These are phyloP conservation scores for Acidiella bohemica DNA, from an alignment of 495 filamentous ascomycete species.

Conservation along the genomic window DNA sequence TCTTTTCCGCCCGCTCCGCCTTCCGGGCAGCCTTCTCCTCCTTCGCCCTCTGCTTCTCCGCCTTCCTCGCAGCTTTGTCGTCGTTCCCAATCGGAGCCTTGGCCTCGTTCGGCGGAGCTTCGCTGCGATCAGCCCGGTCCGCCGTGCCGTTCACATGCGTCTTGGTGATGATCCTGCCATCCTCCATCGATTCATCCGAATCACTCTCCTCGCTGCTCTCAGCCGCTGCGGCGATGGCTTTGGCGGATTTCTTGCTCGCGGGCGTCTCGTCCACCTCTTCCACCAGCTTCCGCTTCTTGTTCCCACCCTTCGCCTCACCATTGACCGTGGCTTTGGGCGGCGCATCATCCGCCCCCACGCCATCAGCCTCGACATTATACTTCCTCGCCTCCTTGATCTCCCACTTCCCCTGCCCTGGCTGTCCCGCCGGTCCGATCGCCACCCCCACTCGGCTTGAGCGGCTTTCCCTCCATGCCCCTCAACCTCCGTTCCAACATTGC, in stretches of 20 bases:
- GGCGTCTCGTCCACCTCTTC: slow-evolving; percentile 37
- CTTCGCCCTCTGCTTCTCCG: slow-evolving; percentile 28
- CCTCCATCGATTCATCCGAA: slow-evolving; percentile 19
- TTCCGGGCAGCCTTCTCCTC: slow-evolving; percentile 35
- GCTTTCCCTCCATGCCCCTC: slow-evolving; percentile 77
- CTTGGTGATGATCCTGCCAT: slow-evolving; percentile 31
- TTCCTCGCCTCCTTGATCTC: slow-evolving; percentile 87
- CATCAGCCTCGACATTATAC: slow-evolving; percentile 92
- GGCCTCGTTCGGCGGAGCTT: slow-evolving; percentile 34
- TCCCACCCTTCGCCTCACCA: slow-evolving; percentile 22
- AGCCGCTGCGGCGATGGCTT: slow-evolving; percentile 16
- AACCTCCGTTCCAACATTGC: slow-evolving; percentile 76
- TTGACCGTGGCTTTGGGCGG: slow-evolving; percentile 33
- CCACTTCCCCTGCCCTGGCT: slow-evolving; percentile 58
- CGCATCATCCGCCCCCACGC: slow-evolving; percentile 56
- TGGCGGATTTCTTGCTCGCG: slow-evolving; percentile 17
- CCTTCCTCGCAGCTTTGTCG: slow-evolving; percentile 18
- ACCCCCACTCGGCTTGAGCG: slow-evolving; percentile 63
- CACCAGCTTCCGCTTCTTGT: slow-evolving; percentile 23
- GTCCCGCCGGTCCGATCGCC: slow-evolving; percentile 58
- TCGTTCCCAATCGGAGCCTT: slow-evolving; percentile 19
- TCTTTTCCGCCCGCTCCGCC: slow-evolving; percentile 47
- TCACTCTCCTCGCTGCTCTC: slow-evolving; percentile 19
- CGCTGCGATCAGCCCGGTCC: slow-evolving; percentile 33
- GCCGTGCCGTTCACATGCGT: slow-evolving; percentile 22